phyloP scores from a whole-genome alignment of 2,329 filamentous ascomycete species.

The Decorospora gaudefroyi region DNA sequence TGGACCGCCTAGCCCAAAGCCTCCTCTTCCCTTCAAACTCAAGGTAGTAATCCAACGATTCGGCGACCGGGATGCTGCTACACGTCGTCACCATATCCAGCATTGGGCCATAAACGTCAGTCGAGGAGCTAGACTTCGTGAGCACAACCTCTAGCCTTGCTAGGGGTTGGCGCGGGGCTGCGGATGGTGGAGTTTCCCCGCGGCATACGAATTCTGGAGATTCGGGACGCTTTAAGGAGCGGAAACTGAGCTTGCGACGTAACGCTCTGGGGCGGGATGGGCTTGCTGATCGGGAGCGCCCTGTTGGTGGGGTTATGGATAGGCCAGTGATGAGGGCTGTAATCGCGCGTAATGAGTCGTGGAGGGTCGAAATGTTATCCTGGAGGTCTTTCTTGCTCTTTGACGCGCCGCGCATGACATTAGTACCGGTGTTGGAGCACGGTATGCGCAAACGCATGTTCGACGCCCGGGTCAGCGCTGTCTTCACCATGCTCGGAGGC shows the following conservation, averaged over 20 bases:
- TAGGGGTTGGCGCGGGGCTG: slow-evolving; percentile 16
- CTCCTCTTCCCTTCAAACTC: slow-evolving; percentile 28
- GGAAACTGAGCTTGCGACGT: slow-evolving; percentile 15
- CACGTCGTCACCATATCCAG: slow-evolving; percentile 25
- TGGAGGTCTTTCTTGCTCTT: slow-evolving; percentile 31
- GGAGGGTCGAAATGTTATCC: slow-evolving; percentile 22
- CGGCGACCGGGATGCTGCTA: slow-evolving; percentile 27
- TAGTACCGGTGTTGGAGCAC: slow-evolving; percentile 27
- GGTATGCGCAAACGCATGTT: slow-evolving; percentile 32
- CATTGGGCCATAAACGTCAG: slow-evolving; percentile 24
- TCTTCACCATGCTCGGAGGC: slow-evolving; percentile 23
- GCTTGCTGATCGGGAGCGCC: slow-evolving; percentile 6
- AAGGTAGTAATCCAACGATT: slow-evolving; percentile 28
- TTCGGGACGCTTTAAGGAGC: slow-evolving; percentile 7
- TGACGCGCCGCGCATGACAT: slow-evolving; percentile 18
- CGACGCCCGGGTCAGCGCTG: slow-evolving; percentile 22
- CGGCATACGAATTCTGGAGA: slow-evolving; percentile 14
- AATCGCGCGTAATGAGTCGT: slow-evolving; percentile 25
- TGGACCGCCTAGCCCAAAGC: slow-evolving; percentile 31
- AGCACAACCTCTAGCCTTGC: slow-evolving; percentile 31
- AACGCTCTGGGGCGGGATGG: slow-evolving; percentile 4
- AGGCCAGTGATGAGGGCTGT: slow-evolving; percentile 15
- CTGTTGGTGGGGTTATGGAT: neutral
- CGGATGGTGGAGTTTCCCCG: slow-evolving; percentile 3
- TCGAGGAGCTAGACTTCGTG: slow-evolving; percentile 25